Conservation (phyloP, 345 rosid genomes). For the Lenwebbia sp. region DNA sequence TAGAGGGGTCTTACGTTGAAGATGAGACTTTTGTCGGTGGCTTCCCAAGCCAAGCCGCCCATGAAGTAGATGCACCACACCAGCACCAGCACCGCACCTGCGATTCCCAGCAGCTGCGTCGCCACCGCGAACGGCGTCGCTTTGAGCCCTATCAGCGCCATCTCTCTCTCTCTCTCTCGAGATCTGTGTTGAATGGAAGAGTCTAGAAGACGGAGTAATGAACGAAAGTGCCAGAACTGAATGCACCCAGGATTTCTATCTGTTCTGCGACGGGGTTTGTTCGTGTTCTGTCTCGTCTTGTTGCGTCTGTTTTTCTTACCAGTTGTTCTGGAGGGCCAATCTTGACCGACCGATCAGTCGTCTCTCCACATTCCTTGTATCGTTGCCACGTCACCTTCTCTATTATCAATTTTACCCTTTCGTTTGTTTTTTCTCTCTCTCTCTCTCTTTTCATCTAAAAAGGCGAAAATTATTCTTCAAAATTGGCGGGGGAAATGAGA, state of each 20-base stretch:
- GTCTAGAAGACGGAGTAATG: neutral
- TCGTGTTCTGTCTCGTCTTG: neutral
- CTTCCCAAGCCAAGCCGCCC: constrained; percentile 95
- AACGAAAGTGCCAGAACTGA: neutral
- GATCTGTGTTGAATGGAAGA: neutral
- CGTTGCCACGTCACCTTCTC: neutral
- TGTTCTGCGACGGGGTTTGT: neutral
- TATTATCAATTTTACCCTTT: neutral
- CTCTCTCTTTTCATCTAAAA: neutral
- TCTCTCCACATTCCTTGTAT: neutral
- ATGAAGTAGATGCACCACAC: constrained; percentile 67
- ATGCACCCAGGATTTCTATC: neutral
- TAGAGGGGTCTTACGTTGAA: constrained; percentile 56
- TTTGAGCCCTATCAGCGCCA: constrained; percentile 37
- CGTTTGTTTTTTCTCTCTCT: neutral
- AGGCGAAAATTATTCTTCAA: neutral
- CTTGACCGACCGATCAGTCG: neutral
- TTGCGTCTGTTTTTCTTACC: neutral
- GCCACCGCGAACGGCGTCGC: constrained; percentile 51
- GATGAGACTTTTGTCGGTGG: constrained; percentile 73
- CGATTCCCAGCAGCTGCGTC: constrained; percentile 52
- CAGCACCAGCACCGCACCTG: constrained; percentile 52
- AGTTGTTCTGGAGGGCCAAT: neutral
- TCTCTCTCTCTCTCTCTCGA: neutral
- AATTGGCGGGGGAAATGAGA: neutral